Base-by-base conservation (phyloP, 768 basidiomycete species). In the Leccinum subgranulosum region DNA sequence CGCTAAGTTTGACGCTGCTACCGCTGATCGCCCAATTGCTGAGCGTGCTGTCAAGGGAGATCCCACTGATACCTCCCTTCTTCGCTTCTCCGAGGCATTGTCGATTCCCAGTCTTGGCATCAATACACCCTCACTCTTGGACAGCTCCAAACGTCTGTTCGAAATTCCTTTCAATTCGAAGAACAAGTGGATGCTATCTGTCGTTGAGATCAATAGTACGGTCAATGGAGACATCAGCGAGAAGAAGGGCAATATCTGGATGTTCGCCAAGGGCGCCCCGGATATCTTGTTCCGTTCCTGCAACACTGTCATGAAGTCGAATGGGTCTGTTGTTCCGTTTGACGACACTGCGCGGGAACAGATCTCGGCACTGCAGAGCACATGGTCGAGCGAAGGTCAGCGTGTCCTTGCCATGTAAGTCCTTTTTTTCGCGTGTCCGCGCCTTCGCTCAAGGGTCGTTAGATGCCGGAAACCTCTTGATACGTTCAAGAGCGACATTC, bases 201-300 rank as follows among this genome's bases (percentile, higher is more conserved):
- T 81, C 53, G 61, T 75, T 1, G 50, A 68, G 11, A 36, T 72
- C 34, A 57, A 64, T 61, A 47, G 62, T 60, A 9, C 58, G 52
- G 49, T 49, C n/a, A 41, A 61, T 14, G 51, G 59, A 23, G 48
- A 61, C 2, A 51, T 58, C 17, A 46, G 36, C 45, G 50, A 63
- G 54, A 54, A 60, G 49, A 39, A 43, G 6, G 28, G 53, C 7
- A 61, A 6, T 33, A 64, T 58, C 0, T 69, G 78, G 67, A 68
- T 85, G 56, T 70, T 80, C 50, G 76, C 78, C 66, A 84, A 85
- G 66, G 84, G 84, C n/a, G 84, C 83, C 1, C 84, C 84, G 0
- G 84, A 86, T 55, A 72, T 82, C 21, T 71, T 83, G 27, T 75
- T 82, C 55, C 71, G 69, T 10, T 66, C 67, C 17, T 81, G 81